Evolutionary conservation across 1,139 yeast species (phyloP).

Genomic region (Wickerhamomyces sp.): DNA sequence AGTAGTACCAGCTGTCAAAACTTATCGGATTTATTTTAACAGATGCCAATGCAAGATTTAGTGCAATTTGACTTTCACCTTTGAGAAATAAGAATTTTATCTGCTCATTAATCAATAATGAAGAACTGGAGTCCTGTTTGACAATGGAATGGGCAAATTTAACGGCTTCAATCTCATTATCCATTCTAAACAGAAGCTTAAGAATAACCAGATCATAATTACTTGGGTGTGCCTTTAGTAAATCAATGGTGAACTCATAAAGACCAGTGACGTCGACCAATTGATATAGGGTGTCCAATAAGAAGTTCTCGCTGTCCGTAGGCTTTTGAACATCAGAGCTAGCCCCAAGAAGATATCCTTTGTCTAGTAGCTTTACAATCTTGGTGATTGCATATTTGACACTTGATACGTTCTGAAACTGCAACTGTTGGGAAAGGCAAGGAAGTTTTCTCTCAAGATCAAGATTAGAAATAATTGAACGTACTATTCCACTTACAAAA

Average conservation of each 20-base stretch:
- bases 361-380: constrained; percentile 59
- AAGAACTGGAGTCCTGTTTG: constrained; percentile 50
- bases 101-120: constrained; percentile 55
- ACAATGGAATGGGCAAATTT: constrained; percentile 55
- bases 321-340: constrained; percentile 62
- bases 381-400: constrained; percentile 53
- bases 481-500: constrained; percentile 65
- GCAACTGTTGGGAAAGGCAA: constrained; percentile 39
- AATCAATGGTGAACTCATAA: constrained; percentile 52
- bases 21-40: constrained; percentile 82
- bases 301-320: constrained; percentile 60
- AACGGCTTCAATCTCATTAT: constrained; percentile 72
- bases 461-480: constrained; percentile 67
- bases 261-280: constrained; percentile 62
- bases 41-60: constrained; percentile 67
- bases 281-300: constrained; percentile 70
- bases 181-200: constrained; percentile 46
- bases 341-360: constrained; percentile 65
- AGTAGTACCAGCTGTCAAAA: constrained; percentile 74
- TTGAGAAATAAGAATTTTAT: constrained; percentile 67
- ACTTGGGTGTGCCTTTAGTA: constrained; percentile 41
- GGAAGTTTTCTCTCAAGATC: constrained; percentile 61
- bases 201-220: constrained; percentile 50
- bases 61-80: constrained; percentile 64
- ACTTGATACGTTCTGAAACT: constrained; percentile 39